A percentile compares a stretch with the other conserved stretches of the same genome.
These are phyloP conservation scores for Brasilioporus rufonigricans DNA, from an alignment of 768 basidiomycete genomes.

Conservation along the genomic window DNA sequence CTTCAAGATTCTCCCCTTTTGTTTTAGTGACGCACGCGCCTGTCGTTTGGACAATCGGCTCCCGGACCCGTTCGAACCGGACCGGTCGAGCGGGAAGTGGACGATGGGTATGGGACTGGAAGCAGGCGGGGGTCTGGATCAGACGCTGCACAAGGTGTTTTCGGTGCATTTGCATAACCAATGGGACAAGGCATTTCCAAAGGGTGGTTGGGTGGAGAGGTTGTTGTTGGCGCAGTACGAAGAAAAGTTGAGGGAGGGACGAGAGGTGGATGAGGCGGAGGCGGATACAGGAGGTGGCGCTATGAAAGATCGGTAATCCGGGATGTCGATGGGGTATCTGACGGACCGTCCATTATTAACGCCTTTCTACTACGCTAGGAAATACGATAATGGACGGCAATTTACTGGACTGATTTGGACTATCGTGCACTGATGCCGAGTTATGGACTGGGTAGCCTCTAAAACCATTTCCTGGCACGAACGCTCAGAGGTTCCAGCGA, in stretches of 20 bases:
- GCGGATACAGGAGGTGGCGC: too few relatives aligned
- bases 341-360: too few relatives aligned
- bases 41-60: constrained; percentile 92
- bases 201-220: constrained; percentile 83
- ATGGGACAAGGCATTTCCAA: constrained; percentile 87
- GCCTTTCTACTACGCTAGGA: too few relatives aligned
- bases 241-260: constrained; percentile 19
- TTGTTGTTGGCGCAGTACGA: constrained; percentile 70
- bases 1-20: constrained; percentile 92
- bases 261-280: background rate
- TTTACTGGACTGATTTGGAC: too few relatives aligned
- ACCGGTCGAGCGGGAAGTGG: constrained; percentile 57
- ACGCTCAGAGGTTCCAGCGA: background rate
- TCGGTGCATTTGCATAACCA: constrained; percentile 93
- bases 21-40: constrained; percentile 88
- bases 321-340: background rate
- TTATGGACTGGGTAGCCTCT: too few relatives aligned
- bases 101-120: constrained; percentile 61
- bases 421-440: too few relatives aligned
- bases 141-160: constrained; percentile 69
- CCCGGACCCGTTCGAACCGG: constrained; percentile 82
- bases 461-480: too few relatives aligned
- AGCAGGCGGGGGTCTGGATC: constrained; percentile 61
- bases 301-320: background rate
- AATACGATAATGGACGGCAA: too few relatives aligned